Conservation (phyloP, 345 rosid genomes). For the Xanthoceras sorbifolium region DNA sequence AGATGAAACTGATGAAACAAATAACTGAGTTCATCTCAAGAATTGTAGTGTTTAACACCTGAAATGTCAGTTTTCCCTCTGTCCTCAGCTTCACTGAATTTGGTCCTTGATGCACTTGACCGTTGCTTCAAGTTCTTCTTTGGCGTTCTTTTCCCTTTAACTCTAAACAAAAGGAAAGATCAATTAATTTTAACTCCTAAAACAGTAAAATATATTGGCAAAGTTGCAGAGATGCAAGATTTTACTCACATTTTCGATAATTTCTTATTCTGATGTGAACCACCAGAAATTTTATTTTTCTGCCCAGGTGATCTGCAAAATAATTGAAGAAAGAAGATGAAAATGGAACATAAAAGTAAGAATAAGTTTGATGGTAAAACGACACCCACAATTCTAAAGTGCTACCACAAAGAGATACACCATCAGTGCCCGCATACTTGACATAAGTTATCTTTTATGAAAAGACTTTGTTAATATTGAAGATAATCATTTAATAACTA, state of each 20-base stretch:
- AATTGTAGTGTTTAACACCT: constrained; percentile 34
- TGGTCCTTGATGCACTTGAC: constrained; percentile 35
- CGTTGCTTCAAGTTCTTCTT: constrained; percentile 53
- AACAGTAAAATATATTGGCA: constrained; percentile 7
- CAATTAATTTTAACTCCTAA: constrained; percentile 17
- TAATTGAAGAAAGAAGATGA: constrained; percentile 17
- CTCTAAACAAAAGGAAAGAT: constrained; percentile 38
- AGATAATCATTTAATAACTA: neutral
- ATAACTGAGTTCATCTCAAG: constrained; percentile 40
- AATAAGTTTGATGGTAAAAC: constrained; percentile 3
- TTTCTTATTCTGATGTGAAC: constrained; percentile 43
- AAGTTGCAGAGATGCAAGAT: constrained; percentile 15
- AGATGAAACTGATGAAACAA: constrained; percentile 14
- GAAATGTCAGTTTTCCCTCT: constrained; percentile 50
- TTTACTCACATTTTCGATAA: constrained; percentile 57
- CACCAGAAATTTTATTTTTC: constrained; percentile 45
- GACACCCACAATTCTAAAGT: constrained; percentile 11
- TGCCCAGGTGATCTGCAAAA: constrained; percentile 54
- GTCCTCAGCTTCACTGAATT: constrained; percentile 39
- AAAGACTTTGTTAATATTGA: neutral
- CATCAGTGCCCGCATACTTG: neutral
- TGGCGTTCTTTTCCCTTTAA: constrained; percentile 83
- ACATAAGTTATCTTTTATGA: constrained; percentile 6
- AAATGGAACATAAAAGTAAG: constrained; percentile 1
- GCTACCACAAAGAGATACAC: neutral